Percentiles rank a stretch among this genome's conserved stretches.
Evolutionary conservation across 495 filamentous ascomycete species (phyloP).

Genomic region (Pseudomonodictys pantanalensis): DNA sequence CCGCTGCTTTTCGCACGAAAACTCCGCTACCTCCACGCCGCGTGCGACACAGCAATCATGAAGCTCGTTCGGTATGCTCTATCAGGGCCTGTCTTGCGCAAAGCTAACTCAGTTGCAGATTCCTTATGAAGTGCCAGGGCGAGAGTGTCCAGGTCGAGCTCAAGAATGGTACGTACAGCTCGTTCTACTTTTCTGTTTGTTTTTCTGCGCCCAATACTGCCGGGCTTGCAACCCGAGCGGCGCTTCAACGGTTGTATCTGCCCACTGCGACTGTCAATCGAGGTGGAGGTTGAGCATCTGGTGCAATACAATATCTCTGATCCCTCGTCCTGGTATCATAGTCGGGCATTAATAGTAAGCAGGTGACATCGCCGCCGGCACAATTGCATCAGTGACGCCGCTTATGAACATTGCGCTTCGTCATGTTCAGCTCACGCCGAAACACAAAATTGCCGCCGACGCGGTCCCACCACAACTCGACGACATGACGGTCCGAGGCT

Average conservation of each 20-base stretch:
- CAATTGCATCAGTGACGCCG: slow-evolving; percentile 89
- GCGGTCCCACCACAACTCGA: slow-evolving; percentile 83
- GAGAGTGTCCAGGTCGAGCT: slow-evolving; percentile 97
- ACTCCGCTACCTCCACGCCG: no score
- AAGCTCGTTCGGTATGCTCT: slow-evolving; percentile 92
- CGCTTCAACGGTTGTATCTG: background rate
- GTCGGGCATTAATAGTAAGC: background rate
- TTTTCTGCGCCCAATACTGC: background rate
- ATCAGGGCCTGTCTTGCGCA: slow-evolving; percentile 23
- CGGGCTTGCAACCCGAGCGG: background rate
- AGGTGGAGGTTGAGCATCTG: background rate
- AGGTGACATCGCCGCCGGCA: slow-evolving; percentile 95
- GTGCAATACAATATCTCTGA: background rate
- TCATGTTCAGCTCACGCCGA: slow-evolving; percentile 90
- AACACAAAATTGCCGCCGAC: no score
- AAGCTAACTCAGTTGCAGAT: slow-evolving; percentile 58
- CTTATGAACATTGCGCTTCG: slow-evolving; percentile 96
- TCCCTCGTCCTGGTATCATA: no score
- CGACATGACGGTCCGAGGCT: slow-evolving; percentile 94
- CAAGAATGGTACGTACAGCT: slow-evolving; percentile 75
- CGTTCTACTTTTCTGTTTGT: background rate
- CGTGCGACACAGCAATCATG: slow-evolving; percentile 62
- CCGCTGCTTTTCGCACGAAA: no score
- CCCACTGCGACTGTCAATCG: background rate
- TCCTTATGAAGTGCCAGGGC: slow-evolving; percentile 97